Evolutionary conservation across 2,329 filamentous ascomycete genomes (phyloP).

Genomic region (Botrytis galanthina): DNA sequence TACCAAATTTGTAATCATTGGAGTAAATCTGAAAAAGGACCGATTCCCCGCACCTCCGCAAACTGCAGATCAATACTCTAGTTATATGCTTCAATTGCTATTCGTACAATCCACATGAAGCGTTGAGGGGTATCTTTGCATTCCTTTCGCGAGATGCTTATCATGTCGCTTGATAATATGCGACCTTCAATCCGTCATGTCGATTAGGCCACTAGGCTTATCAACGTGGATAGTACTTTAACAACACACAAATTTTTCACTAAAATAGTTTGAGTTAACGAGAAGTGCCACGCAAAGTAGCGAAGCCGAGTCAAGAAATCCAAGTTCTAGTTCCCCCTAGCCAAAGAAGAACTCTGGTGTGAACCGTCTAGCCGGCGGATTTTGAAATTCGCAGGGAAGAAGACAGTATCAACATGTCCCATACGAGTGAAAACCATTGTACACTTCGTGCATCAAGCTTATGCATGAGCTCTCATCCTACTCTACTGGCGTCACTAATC

Average conservation of each 20-base stretch:
- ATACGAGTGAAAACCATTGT: not conserved
- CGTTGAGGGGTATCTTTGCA: not conserved
- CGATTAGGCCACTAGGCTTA: not conserved
- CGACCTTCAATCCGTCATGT: not conserved
- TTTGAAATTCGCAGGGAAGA: not conserved
- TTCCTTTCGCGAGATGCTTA: not conserved
- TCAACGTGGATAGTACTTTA: not conserved
- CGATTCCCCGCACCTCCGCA: not conserved
- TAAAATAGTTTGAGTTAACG: not conserved
- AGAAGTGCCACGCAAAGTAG: not conserved
- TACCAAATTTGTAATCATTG: not conserved
- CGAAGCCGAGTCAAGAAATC: not conserved
- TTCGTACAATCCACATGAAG: not conserved
- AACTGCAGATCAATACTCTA: not conserved
- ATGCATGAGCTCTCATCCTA: not conserved
- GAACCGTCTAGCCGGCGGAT: not conserved
- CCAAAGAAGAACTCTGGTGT: not conserved
- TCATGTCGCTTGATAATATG: not conserved
- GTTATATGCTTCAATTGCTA: not conserved
- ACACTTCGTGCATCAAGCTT: not conserved
- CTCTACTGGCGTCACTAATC: not conserved
- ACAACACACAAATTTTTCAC: not conserved
- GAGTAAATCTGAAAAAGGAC: not conserved
- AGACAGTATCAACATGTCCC: not conserved
- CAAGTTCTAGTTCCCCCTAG: not conserved